Conservation (phyloP, 257 asterid species). For the Penstemon barbatus region DNA sequence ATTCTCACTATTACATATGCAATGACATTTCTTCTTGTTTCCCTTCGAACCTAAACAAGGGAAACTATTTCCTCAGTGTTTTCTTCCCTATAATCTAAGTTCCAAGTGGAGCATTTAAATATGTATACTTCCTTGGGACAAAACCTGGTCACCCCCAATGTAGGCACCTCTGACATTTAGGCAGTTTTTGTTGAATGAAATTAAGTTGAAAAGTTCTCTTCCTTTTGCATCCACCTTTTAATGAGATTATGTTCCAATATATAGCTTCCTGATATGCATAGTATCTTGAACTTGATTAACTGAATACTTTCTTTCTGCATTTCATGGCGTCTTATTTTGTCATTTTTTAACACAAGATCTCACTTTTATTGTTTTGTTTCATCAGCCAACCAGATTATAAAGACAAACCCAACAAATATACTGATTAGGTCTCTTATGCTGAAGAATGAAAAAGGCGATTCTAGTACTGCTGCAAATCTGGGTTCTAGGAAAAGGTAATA, state of each 20-base stretch:
- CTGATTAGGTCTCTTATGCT: slow-evolving; percentile 74
- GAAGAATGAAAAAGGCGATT: slow-evolving; percentile 63
- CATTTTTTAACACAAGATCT: slow-evolving; percentile 20
- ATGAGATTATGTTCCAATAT: neutral
- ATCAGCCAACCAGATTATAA: slow-evolving; percentile 67
- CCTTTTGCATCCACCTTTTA: slow-evolving; percentile 8
- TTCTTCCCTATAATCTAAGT: neutral
- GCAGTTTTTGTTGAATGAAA: slow-evolving; percentile 17
- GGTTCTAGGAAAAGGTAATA: slow-evolving; percentile 67
- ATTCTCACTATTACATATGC: neutral
- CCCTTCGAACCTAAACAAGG: slow-evolving; percentile 7
- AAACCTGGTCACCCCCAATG: neutral
- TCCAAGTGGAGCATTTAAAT: neutral
- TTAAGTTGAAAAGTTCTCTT: neutral
- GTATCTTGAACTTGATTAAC: slow-evolving; percentile 26
- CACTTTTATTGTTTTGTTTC: slow-evolving; percentile 25
- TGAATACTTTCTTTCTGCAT: slow-evolving; percentile 6
- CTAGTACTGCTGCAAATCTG: slow-evolving; percentile 39
- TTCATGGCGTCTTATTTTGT: slow-evolving; percentile 6
- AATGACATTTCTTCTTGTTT: neutral
- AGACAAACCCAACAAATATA: slow-evolving; percentile 73
- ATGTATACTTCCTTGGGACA: slow-evolving; percentile 6
- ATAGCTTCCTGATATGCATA: slow-evolving; percentile 29
- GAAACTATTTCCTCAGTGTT: neutral
- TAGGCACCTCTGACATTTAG: neutral